These are phyloP conservation scores for Penicillium sp. DNA, from an alignment of 2,329 filamentous ascomycete species.

Conservation along the genomic window DNA sequence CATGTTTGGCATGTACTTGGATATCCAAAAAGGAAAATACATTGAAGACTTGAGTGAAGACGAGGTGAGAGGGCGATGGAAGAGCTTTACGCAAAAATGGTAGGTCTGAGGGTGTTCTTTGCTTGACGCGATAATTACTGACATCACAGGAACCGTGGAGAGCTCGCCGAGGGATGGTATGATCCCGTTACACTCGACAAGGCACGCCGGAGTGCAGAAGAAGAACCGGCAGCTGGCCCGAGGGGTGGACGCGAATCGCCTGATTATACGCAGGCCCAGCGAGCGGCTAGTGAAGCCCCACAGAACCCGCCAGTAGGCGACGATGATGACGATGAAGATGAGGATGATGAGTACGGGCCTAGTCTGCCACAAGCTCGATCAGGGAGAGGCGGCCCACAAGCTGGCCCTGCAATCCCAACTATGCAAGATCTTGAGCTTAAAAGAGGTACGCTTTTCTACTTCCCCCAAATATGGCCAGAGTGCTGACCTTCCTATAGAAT, in stretches of 20 bases:
- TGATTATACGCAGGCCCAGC: slow-evolving; percentile 23
- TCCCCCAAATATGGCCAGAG: neutral
- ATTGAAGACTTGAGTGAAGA: slow-evolving; percentile 68
- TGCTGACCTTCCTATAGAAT: slow-evolving; percentile 24
- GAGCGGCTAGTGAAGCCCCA: slow-evolving; percentile 4
- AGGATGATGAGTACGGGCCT: slow-evolving; percentile 61
- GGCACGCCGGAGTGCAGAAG: slow-evolving; percentile 40
- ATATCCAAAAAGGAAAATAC: slow-evolving; percentile 77
- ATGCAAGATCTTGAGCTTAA: slow-evolving; percentile 69
- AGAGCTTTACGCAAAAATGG: slow-evolving; percentile 90
- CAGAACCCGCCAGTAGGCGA: slow-evolving; percentile 18
- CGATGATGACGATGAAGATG: slow-evolving; percentile 46
- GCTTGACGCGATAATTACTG: slow-evolving; percentile 34
- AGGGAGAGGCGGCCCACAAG: slow-evolving; percentile 14
- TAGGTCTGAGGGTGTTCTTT: slow-evolving; percentile 40
- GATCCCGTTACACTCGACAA: slow-evolving; percentile 69
- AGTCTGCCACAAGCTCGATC: slow-evolving; percentile 43
- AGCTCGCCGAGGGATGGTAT: slow-evolving; percentile 91
- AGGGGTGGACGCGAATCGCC: slow-evolving; percentile 20
- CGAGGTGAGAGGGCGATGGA: slow-evolving; percentile 84
- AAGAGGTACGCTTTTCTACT: slow-evolving; percentile 33
- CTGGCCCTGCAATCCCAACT: slow-evolving; percentile 66
- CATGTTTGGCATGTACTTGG: slow-evolving; percentile 80
- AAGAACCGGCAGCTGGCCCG: slow-evolving; percentile 2
- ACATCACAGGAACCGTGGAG: slow-evolving; percentile 72